A percentile compares a stretch with the other conserved stretches of the same genome.
Evolutionary conservation across 495 filamentous ascomycete species (phyloP).

Genomic region (Viridothelium virens): DNA sequence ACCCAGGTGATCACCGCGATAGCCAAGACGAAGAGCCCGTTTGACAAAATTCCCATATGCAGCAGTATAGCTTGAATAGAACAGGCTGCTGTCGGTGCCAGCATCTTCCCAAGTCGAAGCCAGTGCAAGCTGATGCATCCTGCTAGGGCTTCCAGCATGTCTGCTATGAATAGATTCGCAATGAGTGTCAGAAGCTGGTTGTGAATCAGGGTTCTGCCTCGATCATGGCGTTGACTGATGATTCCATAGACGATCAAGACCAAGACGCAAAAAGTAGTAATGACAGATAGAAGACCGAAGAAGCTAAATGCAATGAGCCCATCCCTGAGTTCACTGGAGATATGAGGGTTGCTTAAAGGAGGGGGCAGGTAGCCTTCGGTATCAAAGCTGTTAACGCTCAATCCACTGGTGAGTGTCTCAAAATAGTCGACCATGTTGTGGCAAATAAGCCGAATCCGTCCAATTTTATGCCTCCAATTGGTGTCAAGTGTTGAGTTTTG

Average conservation of each 20-base stretch:
- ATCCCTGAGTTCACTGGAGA: not conserved
- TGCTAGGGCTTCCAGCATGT: constrained; percentile 61
- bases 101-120: constrained; percentile 48
- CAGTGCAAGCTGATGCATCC: constrained; percentile 61
- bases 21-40: constrained; percentile 55
- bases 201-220: constrained; percentile 19
- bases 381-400: not conserved
- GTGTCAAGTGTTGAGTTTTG: too few species aligned
- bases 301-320: constrained; percentile 1
- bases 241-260: not conserved
- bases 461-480: too few species aligned
- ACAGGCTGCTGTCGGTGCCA: constrained; percentile 49
- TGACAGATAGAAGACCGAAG: not conserved
- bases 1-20: constrained; percentile 48
- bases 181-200: constrained; percentile 72
- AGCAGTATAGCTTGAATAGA: constrained; percentile 66
- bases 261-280: not conserved
- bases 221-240: not conserved
- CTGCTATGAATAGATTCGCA: constrained; percentile 65
- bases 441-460: too few species aligned
- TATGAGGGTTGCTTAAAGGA: not conserved
- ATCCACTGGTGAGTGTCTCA: too few species aligned
- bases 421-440: too few species aligned
- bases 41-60: constrained; percentile 60
- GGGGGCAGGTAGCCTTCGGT: not conserved